Evolutionary conservation across 345 rosid species (phyloP), one percentile per base, ranked within the genome.

Genomic region (Erodium maritimum): DNA sequence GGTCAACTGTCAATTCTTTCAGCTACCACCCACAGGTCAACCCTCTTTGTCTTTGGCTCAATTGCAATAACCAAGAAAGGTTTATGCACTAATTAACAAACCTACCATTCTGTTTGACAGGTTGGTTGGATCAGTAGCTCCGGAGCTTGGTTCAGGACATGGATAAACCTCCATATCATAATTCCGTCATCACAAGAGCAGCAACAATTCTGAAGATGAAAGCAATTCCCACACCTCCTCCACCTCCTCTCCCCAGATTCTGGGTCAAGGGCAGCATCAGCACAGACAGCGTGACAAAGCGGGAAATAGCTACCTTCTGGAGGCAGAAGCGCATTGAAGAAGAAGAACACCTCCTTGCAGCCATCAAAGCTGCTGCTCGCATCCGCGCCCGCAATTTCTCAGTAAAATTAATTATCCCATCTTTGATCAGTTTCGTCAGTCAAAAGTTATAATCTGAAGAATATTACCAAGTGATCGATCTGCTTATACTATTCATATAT

Each of bases 311-410:
- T 19, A 81, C 72, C 73, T 90, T 77, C 65, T 90, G 95, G 96
- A 83, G 85, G 73, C 74, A 69, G 73, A 90, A 80, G 69, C 81
- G 74, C 52, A 62, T 79, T 46, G 78, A 69, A 52, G 87, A 87
- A 78, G 95, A 90, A 69, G 94, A 85, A 46, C 97, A 87, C 67
- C 87, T 90, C 69, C 78, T 82, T 22, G 93, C 91, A 58, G 95
- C 97, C 57, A 85, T 87, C 70, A 90, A 90, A 63, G 95, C 95
- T 12, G 89, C 94, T 0, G 95, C 95, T 23, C 83, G 85, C 61
- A 67, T 85, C 60, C 72, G 91, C 60, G 95, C 85, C n/a, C 77
- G 79, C n/a, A 85, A 76, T 61, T 73, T 90, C 60, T 71, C 82
- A 14, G 97, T 90, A 76, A 73, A 82, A 61, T 50, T 22, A 6